These are phyloP conservation scores for Phytophthora pini DNA, from an alignment of 352 stramenopile species.

Conservation along the genomic window DNA sequence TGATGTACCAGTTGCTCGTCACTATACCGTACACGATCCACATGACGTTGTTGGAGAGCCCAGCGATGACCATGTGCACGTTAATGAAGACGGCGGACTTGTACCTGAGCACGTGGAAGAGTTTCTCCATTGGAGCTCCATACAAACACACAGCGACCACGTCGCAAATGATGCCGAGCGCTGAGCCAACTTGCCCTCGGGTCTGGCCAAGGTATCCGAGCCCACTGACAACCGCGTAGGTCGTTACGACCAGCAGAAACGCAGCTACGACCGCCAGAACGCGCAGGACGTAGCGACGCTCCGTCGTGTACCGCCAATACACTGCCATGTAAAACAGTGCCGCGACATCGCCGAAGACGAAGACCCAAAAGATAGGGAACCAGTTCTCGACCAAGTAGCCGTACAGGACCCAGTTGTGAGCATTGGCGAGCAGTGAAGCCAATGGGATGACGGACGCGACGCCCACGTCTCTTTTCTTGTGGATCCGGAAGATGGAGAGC, in stretches of 20 bases:
- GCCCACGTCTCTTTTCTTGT: slow-evolving; percentile 38
- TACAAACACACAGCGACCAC: slow-evolving; percentile 39
- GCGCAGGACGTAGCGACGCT: slow-evolving; percentile 28
- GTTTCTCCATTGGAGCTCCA: slow-evolving; percentile 47
- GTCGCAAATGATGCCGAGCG: slow-evolving; percentile 38
- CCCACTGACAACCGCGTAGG: slow-evolving; percentile 42
- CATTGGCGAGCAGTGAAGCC: slow-evolving; percentile 39
- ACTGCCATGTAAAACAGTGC: slow-evolving; percentile 45
- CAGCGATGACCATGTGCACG: slow-evolving; percentile 47
- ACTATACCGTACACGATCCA: slow-evolving; percentile 51
- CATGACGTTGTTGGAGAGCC: slow-evolving; percentile 43
- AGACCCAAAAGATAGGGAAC: slow-evolving; percentile 49
- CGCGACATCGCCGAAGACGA: slow-evolving; percentile 36
- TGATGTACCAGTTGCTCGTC: slow-evolving; percentile 31
- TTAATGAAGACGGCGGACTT: slow-evolving; percentile 46
- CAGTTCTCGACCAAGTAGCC: slow-evolving; percentile 49
- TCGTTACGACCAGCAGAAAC: slow-evolving; percentile 33
- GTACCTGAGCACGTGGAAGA: slow-evolving; percentile 48
- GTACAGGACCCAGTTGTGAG: slow-evolving; percentile 47
- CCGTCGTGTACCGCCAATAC: slow-evolving; percentile 48
- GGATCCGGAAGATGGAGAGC: slow-evolving; percentile 38
- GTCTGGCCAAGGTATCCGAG: slow-evolving; percentile 32
- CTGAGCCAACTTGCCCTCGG: slow-evolving; percentile 28
- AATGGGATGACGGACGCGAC: slow-evolving; percentile 45
- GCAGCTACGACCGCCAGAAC: slow-evolving; percentile 23